Base-by-base conservation (phyloP, 2,329 filamentous ascomycete species). In the Microsporum audouinii region DNA sequence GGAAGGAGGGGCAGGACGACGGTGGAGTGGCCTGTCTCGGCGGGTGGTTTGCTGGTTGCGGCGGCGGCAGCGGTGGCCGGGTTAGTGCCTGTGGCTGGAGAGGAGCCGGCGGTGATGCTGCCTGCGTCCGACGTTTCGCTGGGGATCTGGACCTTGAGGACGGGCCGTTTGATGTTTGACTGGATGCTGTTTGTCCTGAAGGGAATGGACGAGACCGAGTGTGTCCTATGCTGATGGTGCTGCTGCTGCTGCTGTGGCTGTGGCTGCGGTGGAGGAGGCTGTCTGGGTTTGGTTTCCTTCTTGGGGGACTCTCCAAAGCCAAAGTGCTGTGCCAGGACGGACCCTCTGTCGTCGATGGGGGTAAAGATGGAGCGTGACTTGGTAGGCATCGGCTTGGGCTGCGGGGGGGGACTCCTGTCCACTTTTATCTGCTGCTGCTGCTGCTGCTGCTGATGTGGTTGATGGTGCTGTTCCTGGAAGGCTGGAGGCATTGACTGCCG, bases 301-400 rank as follows among this genome's bases (percentile, higher is more conserved):
- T 39, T 41, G 27, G 75, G 72, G 27, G 74, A 70, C 57, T 80
- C 74, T 65, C 84, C 80, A 66, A 88, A 83, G 14, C 84, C 85
- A 64, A 88, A 86, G 71, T 96, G 91, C 65, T 92, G 89, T 10
- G 89, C 90, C 49, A 96, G 76, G 62, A 96, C 87, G 0, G 91
- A 96, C 57, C 89, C 84, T 68, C 88, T 91, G 71, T 96, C 91
- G 68, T 97, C 94, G 64, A 99, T 95, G 0, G 94, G 94, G 0
- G 94, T 99, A 71, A 97, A 97, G 63, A 99, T 97, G 72, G 91
- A 96, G 71, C 91, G 87, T 27, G 87, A 87, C 72, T 91, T 91
- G 38, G 80, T 75, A 5, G 80, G 79, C 2, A 82, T 67, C 4
- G 88, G 86, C 68, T 87, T 88, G 1, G 87, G 86, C 65, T 77